A percentile compares a stretch with the other conserved stretches of the same genome.
Conservation (phyloP, 345 rosid species). For the Citrus trifoliata region DNA sequence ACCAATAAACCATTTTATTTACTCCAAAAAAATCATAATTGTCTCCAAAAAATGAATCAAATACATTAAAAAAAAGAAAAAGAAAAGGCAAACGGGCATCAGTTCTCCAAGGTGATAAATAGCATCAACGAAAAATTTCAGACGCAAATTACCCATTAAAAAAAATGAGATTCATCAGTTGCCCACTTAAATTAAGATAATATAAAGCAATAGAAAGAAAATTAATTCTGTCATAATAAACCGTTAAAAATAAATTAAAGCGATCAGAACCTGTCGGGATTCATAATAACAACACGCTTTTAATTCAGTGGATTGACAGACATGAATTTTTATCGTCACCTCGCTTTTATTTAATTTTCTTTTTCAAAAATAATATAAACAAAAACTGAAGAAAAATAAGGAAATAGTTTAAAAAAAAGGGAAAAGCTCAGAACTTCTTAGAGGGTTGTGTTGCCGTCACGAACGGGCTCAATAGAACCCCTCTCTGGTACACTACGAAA, state of each 20-base stretch:
- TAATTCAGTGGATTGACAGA: constrained; percentile 56
- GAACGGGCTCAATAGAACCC: constrained; percentile 7
- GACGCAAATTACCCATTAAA: constrained; percentile 50
- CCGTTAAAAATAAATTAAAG: not conserved
- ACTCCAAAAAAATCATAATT: not conserved
- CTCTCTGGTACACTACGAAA: constrained; percentile 32
- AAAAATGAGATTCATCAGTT: constrained; percentile 24
- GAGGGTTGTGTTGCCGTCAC: constrained; percentile 58
- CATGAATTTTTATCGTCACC: constrained; percentile 46
- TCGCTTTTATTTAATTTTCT: constrained; percentile 18
- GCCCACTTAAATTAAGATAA: not conserved
- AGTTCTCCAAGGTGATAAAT: constrained; percentile 50
- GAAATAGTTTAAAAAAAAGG: not conserved
- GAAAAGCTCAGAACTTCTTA: constrained; percentile 60
- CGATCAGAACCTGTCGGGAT: constrained; percentile 67
- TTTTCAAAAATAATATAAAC: not conserved
- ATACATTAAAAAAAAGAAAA: no score
- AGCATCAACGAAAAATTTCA: constrained; percentile 45
- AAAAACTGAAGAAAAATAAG: not conserved
- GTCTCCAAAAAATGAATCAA: not conserved
- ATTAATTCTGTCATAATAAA: not conserved
- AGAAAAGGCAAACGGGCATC: constrained; percentile 20
- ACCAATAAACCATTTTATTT: no score
- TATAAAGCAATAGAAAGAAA: not conserved
- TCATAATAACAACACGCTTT: constrained; percentile 39